phyloP scores from a whole-genome alignment of 192 early-diverging fungal genomes.

The Anaeromyces robustus region DNA sequence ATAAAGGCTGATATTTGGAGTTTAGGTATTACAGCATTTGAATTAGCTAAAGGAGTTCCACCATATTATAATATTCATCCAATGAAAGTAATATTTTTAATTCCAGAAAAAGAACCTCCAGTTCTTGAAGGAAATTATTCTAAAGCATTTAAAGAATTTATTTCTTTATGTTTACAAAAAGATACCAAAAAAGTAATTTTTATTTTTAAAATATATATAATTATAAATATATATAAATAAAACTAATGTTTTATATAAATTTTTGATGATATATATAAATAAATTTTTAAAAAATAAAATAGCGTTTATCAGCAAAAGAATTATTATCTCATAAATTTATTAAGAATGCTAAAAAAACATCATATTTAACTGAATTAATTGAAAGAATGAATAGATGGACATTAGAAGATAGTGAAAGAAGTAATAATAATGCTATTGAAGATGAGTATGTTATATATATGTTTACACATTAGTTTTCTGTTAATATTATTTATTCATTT shows the following conservation, averaged over 20 bases:
- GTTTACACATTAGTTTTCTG: no score
- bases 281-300: no score
- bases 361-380: conserved; percentile 70
- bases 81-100: conserved; percentile 87
- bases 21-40: conserved; percentile 90
- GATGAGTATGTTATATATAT: not conserved
- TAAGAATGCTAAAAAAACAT: conserved; percentile 64
- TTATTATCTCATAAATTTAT: conserved; percentile 80
- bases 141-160: conserved; percentile 79
- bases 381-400: conserved; percentile 65
- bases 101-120: conserved; percentile 82
- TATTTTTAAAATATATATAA: no score
- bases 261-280: no score
- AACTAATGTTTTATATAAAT: no score
- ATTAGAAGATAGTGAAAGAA: not conserved
- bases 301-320: conserved; percentile 79
- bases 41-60: conserved; percentile 83
- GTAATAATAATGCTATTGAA: not conserved
- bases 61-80: conserved; percentile 87
- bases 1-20: conserved; percentile 98
- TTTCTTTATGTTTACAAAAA: conserved; percentile 68
- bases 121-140: conserved; percentile 56
- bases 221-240: no score
- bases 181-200: conserved; percentile 33
- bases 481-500: no score